Percentiles rank a stretch among this genome's conserved stretches.
phyloP scores from a whole-genome alignment of 345 rosid genomes.

The Brassica carinata region DNA sequence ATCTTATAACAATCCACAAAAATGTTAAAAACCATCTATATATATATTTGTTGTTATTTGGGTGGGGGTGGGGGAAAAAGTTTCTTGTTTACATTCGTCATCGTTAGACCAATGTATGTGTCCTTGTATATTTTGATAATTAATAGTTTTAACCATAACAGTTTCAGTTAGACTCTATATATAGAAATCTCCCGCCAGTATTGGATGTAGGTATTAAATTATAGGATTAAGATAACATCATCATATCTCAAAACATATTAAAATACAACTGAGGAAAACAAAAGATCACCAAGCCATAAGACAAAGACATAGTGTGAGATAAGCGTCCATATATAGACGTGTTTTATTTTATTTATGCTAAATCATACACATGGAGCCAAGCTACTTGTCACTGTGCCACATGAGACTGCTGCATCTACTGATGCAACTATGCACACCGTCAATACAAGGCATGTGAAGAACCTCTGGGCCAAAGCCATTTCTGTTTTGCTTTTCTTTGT shows the following conservation, averaged over 20 bases:
- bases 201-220: too few relatives aligned
- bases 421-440: neutral
- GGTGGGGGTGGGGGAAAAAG: too few relatives aligned
- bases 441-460: neutral
- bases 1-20: too few relatives aligned
- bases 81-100: too few relatives aligned
- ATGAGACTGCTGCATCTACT: neutral
- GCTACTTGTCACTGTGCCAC: neutral
- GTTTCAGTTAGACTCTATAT: too few relatives aligned
- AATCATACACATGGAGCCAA: neutral
- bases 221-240: neutral
- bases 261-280: neutral
- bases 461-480: neutral
- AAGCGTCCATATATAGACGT: neutral
- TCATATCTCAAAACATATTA: neutral
- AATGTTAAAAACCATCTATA: too few relatives aligned
- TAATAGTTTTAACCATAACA: too few relatives aligned
- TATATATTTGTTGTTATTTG: too few relatives aligned
- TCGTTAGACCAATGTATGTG: too few relatives aligned
- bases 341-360: neutral
- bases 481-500: neutral
- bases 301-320: neutral
- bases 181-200: too few relatives aligned
- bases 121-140: too few relatives aligned
- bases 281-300: neutral